Evolutionary conservation across 176 grass and related monocot species (phyloP).

Genomic region (Areca catechu): DNA sequence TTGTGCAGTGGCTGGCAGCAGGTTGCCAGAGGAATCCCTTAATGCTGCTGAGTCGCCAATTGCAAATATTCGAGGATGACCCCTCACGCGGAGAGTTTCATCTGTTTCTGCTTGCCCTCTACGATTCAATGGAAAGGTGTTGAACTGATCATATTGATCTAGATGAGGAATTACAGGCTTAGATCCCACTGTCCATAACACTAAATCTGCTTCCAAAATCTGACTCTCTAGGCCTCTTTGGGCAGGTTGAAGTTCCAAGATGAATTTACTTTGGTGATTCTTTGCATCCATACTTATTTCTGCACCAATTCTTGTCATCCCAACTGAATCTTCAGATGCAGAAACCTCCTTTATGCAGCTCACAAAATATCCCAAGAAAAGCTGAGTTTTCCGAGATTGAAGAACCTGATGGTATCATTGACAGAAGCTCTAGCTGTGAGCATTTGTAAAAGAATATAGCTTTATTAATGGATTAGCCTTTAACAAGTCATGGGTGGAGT

Average conservation of each 20-base stretch:
- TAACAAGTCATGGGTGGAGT: no score
- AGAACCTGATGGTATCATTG: constrained; percentile 44
- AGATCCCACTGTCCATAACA: constrained; percentile 91
- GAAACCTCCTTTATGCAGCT: constrained; percentile 51
- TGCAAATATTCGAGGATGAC: constrained; percentile 78
- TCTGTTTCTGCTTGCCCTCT: constrained; percentile 85
- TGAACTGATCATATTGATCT: constrained; percentile 44
- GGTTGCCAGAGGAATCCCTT: constrained; percentile 69
- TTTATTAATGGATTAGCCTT: no score
- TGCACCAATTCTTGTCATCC: constrained; percentile 11
- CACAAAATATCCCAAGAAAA: constrained; percentile 83
- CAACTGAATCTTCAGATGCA: constrained; percentile 36
- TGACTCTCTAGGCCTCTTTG: constrained; percentile 63
- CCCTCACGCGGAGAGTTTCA: constrained; percentile 86
- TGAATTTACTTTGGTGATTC: constrained; percentile 36
- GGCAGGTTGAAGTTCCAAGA: constrained; percentile 73
- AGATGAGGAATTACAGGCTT: constrained; percentile 62
- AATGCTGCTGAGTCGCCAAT: constrained; percentile 89
- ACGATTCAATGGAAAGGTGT: constrained; percentile 71
- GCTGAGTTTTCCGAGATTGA: constrained; percentile 69
- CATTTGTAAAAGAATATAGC: no score
- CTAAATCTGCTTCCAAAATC: constrained; percentile 59
- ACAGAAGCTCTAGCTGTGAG: no score
- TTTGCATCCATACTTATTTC: constrained; percentile 6
- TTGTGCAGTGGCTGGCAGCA: constrained; percentile 80